Evolutionary conservation across 345 rosid species (phyloP), one percentile per base, ranked within the genome.

Genomic region (Salix purpurea): DNA sequence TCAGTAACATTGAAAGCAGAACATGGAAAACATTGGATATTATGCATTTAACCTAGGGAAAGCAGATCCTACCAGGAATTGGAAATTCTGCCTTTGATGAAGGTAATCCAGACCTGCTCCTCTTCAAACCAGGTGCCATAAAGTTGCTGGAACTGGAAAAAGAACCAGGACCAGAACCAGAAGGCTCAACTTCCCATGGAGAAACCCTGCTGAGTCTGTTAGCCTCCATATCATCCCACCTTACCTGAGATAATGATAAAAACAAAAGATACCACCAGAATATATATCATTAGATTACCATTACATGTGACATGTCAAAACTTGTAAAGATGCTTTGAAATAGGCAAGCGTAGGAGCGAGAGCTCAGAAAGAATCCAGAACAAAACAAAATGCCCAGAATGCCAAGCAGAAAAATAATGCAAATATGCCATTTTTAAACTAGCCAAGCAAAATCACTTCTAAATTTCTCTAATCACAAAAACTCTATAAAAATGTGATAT

Each of bases 161-260:
- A 16, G 92, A 85, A 76, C 93, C 89, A 13, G 92, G 84, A 76
- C 93, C 90, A 52, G 90, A 87, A 42, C 93, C 90, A 54, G 90
- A 87, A 37, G 90, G 87, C 85, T 94, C 97, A 48, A 96, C 86
- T 79, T 92, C 99, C 99, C 98, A 94, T 7, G 98, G 99, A 80
- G 97, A 96, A 74, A 96, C 90, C 62, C 97, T 90, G 80, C 86
- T 86, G 69, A 87, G 89, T 86, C 91, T 85, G 56, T 82, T 85
- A 37, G 82, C 78, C 60, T 87, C 97, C 34, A 73, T 77, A 67
- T 90, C 94, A 83, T 96, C 99, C 98, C 98, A 96, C 84, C 94
- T 91, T 54, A 93, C 98, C 99, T 93, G 80, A 16, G 23, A 15
- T 15, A 4, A 11, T 36, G 0, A 36, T 36, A 0, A 14, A 52